Evolutionary conservation across 345 rosid species (phyloP).

Genomic region (Excoecaria agallocha): DNA sequence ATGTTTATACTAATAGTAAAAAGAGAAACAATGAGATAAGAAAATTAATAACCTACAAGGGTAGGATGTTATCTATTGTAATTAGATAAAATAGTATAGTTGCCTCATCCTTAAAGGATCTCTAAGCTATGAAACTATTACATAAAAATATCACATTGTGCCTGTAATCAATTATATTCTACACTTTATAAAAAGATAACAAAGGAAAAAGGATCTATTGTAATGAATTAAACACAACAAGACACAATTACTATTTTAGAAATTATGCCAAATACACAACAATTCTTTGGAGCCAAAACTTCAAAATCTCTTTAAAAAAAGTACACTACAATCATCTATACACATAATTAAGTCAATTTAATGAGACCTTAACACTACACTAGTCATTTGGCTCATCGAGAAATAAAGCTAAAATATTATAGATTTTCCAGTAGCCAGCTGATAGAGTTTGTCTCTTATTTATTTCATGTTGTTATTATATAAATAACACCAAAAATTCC

Average conservation of each 20-base stretch:
- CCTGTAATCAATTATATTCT: background rate
- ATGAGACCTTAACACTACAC: background rate
- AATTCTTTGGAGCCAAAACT: background rate
- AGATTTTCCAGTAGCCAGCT: background rate
- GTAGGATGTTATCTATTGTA: background rate
- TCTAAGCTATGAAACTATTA: background rate
- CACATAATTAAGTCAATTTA: background rate
- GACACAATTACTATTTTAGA: background rate
- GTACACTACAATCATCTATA: background rate
- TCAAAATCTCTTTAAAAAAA: background rate
- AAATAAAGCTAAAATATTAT: background rate
- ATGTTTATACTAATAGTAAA: too few relatives aligned
- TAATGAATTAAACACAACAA: too few relatives aligned
- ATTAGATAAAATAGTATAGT: background rate
- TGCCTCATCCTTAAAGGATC: background rate
- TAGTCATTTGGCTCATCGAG: background rate
- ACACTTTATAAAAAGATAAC: too few relatives aligned
- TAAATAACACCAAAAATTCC: background rate
- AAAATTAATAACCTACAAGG: too few relatives aligned
- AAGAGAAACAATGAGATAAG: too few relatives aligned
- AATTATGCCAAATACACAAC: background rate
- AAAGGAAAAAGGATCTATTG: too few relatives aligned
- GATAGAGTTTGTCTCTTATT: background rate
- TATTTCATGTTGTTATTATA: background rate
- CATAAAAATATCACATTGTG: background rate